phyloP scores from a whole-genome alignment of 768 basidiomycete genomes.

The Suillus subluteus region DNA sequence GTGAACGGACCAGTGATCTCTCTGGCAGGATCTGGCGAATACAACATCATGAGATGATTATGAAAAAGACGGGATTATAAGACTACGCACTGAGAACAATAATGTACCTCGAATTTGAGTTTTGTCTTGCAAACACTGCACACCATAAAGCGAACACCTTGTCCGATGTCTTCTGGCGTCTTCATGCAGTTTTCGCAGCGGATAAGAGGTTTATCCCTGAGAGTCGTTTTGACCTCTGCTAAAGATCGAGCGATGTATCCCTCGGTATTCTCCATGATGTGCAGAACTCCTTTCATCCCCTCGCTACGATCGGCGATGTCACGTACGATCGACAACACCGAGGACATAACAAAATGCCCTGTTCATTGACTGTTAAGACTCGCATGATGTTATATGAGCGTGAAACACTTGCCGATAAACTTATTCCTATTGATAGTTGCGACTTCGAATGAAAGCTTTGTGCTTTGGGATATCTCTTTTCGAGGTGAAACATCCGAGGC shows the following conservation, averaged over 20 bases:
- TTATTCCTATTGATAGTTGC: slow-evolving; percentile 20
- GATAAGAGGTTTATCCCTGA: slow-evolving; percentile 19
- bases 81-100: slow-evolving; percentile 21
- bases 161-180: slow-evolving; percentile 20
- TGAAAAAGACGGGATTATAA: background rate
- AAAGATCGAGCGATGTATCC: background rate
- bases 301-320: background rate
- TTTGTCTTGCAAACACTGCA: slow-evolving; percentile 25
- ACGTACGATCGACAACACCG: slow-evolving; percentile 6
- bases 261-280: slow-evolving; percentile 6
- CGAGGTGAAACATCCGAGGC: slow-evolving; percentile 12
- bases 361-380: background rate
- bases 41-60: background rate
- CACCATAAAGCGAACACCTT: slow-evolving; percentile 22
- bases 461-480: slow-evolving; percentile 2
- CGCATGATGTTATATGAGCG: background rate
- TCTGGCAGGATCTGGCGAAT: slow-evolving; percentile 20
- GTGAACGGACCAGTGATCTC: slow-evolving; percentile 21
- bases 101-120: slow-evolving; percentile 21
- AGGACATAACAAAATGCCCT: slow-evolving; percentile 14
- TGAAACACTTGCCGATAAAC: slow-evolving; percentile 20
- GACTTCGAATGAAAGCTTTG: slow-evolving; percentile 11
- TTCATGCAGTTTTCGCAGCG: slow-evolving; percentile 26
- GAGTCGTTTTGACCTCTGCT: background rate
- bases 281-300: slow-evolving; percentile 1